Base-by-base conservation (phyloP, 176 grass and related monocot species). In the Chloris gayana region DNA sequence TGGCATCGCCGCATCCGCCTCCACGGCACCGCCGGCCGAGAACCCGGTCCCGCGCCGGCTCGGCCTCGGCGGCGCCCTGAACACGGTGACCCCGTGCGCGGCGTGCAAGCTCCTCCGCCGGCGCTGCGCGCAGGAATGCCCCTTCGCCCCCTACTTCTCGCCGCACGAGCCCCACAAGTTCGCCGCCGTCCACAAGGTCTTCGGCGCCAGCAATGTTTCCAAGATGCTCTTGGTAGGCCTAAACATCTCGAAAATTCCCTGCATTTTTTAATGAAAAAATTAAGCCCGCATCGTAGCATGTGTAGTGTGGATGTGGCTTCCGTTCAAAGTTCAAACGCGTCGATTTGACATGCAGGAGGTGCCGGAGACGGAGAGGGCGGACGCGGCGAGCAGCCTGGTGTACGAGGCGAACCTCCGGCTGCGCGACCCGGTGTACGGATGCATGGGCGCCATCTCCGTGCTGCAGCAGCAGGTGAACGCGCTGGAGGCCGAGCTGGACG, bases 141-240 rank as follows among this genome's bases (percentile, higher is more conserved):
- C 89, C 38, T 88, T 91, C 19, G 61, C 86, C 31, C 86, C 82
- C 14, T 89, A 85, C 84, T 92, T 92, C 70, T 82, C 85, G 19
- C 54, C 85, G 6, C 90, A 96, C 50, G 92, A 94, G 21, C 91
- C 91, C 3, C 89, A 86, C 39, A 84, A 81, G 41, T 97, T 97
- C 34, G 94, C 83, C 41, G 88, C 86, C 18, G 94, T 97, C 7
- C 94, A 97, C 69, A 88, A 82, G 56, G 87, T 97, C 35, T 97
- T 97, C 38, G 91, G 94, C 53, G 91, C 94, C 63, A 94, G 91
- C 91, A 97, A 97, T 57, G 85, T 97, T 44, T 87, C 89, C 91
- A 97, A 92, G 89, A 97, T 97, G 91, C 88, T 97, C 11, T 87
- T 89, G 60, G 91, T 89, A 35, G 19, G 19, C 9, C 13, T 31